Conservation (phyloP, 768 basidiomycete genomes). For the Rhodotorula taiwanensis region DNA sequence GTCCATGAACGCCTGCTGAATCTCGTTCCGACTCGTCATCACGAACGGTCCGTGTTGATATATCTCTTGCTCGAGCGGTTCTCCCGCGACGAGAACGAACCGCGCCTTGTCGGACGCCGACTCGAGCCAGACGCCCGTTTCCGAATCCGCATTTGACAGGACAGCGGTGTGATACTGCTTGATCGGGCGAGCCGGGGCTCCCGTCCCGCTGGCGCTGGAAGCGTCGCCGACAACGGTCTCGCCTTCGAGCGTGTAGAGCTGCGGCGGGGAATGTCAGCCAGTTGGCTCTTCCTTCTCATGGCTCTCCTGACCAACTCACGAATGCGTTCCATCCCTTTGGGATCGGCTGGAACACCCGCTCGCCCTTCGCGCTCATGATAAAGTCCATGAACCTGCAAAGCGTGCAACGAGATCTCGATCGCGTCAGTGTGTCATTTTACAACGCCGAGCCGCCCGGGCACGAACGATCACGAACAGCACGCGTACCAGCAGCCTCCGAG, state of each 20-base stretch:
- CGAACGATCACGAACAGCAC: no score
- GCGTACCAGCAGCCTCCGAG: slow-evolving; percentile 77
- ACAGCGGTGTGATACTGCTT: slow-evolving; percentile 72
- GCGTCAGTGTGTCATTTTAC: no score
- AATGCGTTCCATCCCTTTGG: slow-evolving; percentile 89
- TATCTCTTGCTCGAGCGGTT: slow-evolving; percentile 81
- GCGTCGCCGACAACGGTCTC: slow-evolving; percentile 57
- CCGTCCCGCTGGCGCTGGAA: no score
- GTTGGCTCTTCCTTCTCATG: no score
- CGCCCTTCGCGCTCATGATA: slow-evolving; percentile 57
- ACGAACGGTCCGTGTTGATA: slow-evolving; percentile 51
- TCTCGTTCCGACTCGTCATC: slow-evolving; percentile 50
- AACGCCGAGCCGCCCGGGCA: no score
- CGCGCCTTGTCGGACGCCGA: slow-evolving; percentile 58
- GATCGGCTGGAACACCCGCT: slow-evolving; percentile 68
- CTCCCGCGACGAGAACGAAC: slow-evolving; percentile 71
- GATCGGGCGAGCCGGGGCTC: slow-evolving; percentile 49
- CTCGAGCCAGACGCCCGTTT: slow-evolving; percentile 64
- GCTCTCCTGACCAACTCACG: slow-evolving; percentile 50
- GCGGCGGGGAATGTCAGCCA: background rate
- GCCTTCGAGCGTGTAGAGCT: slow-evolving; percentile 59
- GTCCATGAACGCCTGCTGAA: slow-evolving; percentile 72
- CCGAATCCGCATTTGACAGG: slow-evolving; percentile 55
- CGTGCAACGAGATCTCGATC: no score
- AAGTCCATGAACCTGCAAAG: slow-evolving; percentile 61